phyloP scores from a whole-genome alignment of 169 alveolate species.

The Cardiosporidium cionae region DNA sequence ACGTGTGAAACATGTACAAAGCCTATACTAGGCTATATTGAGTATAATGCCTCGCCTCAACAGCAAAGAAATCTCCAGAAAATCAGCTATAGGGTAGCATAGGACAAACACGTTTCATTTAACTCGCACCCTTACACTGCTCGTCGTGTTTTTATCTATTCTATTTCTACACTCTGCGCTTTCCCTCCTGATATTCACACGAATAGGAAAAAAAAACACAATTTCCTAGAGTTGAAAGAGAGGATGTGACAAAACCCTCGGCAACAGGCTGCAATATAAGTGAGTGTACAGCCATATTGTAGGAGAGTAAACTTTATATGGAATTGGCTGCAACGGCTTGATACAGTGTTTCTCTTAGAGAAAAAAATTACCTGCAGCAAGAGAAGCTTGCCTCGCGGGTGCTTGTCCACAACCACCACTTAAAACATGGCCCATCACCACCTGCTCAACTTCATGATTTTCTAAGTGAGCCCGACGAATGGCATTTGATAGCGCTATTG shows the following conservation, averaged over 20 bases:
- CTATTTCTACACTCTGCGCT: neutral
- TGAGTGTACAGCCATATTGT: too few relatives aligned
- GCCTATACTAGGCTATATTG: neutral
- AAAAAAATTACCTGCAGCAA: conserved; percentile 7
- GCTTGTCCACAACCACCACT: conserved; percentile 45
- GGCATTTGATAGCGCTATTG: conserved; percentile 31
- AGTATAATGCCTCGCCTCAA: too few relatives aligned
- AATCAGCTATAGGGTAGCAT: too few relatives aligned
- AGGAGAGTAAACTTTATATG: too few relatives aligned
- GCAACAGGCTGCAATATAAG: too few relatives aligned
- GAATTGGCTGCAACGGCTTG: too few relatives aligned
- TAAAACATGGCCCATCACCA: conserved; percentile 48
- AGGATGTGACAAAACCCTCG: too few relatives aligned
- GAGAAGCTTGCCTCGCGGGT: conserved; percentile 19
- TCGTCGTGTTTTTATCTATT: too few relatives aligned
- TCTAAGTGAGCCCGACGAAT: conserved; percentile 21
- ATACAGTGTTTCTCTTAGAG: too few relatives aligned
- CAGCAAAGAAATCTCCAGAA: too few relatives aligned
- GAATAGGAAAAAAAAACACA: neutral
- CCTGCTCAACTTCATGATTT: conserved; percentile 35
- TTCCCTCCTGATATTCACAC: neutral
- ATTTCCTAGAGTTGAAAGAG: neutral
- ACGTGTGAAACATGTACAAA: neutral
- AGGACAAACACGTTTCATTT: too few relatives aligned
- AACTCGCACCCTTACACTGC: too few relatives aligned